phyloP scores from a whole-genome alignment of 2,329 filamentous ascomycete species.

The Thelonectria olida region DNA sequence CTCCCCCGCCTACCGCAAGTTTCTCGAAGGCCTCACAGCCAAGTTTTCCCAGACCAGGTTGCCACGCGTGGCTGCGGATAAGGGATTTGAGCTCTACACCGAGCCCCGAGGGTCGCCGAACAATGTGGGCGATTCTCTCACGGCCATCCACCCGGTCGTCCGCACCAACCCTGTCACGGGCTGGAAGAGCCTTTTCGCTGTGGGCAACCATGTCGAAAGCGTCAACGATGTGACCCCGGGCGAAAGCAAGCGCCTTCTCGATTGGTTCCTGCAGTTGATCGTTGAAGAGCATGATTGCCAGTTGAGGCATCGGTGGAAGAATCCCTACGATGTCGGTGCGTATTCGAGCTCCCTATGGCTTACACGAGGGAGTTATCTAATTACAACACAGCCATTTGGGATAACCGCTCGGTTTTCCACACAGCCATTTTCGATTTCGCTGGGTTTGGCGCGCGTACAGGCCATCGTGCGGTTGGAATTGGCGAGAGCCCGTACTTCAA shows the following conservation, averaged over 20 bases:
- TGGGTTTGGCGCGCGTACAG: neutral
- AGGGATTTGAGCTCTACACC: slow-evolving; percentile 55
- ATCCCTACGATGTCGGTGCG: slow-evolving; percentile 50
- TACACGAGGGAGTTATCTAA: neutral
- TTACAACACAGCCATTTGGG: slow-evolving; percentile 57
- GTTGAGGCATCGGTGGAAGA: slow-evolving; percentile 54
- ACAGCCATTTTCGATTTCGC: slow-evolving; percentile 58
- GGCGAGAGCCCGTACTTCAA: slow-evolving; percentile 61
- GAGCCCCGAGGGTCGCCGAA: slow-evolving; percentile 56
- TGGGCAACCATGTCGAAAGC: slow-evolving; percentile 58
- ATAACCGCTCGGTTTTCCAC: slow-evolving; percentile 63
- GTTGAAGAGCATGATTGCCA: slow-evolving; percentile 65
- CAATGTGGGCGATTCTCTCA: slow-evolving; percentile 57
- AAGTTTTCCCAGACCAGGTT: slow-evolving; percentile 53
- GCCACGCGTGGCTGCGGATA: slow-evolving; percentile 45
- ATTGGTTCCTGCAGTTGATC: slow-evolving; percentile 59
- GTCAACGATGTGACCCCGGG: slow-evolving; percentile 59
- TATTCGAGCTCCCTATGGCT: neutral
- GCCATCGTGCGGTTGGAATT: neutral
- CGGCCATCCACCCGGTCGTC: slow-evolving; percentile 61
- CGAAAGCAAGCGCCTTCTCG: slow-evolving; percentile 56
- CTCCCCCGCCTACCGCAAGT: slow-evolving; percentile 62
- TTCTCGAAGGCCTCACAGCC: slow-evolving; percentile 67
- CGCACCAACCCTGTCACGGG: slow-evolving; percentile 66
- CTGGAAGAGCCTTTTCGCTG: slow-evolving; percentile 63